Evolutionary conservation across 768 basidiomycete genomes (phyloP).

Genomic region (Scleroderma citrinum): DNA sequence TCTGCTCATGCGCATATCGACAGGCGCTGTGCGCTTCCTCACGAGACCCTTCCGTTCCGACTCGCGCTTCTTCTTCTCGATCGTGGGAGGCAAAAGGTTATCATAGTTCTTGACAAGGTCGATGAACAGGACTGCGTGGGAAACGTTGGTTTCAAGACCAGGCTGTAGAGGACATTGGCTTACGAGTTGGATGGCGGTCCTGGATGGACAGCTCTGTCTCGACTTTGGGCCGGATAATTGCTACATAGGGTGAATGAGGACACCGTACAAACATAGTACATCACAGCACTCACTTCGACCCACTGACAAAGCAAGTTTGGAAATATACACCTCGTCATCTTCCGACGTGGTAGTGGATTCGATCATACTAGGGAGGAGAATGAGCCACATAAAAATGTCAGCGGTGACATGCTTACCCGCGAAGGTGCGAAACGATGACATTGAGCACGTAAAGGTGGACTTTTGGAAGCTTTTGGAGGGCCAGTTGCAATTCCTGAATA

Average conservation of each 20-base stretch:
- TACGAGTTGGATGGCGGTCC: constrained; percentile 80
- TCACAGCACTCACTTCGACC: constrained; percentile 65
- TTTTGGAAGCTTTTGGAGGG: constrained; percentile 66
- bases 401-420: constrained; percentile 41
- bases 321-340: constrained; percentile 69
- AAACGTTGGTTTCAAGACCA: background rate
- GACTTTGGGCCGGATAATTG: constrained; percentile 72
- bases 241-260: constrained; percentile 31
- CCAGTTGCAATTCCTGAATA: constrained; percentile 52
- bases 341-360: constrained; percentile 66
- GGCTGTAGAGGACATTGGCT: background rate
- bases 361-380: constrained; percentile 48
- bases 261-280: background rate
- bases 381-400: background rate
- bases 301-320: constrained; percentile 83
- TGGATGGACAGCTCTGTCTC: constrained; percentile 87
- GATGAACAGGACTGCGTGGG: constrained; percentile 63
- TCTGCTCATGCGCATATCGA: constrained; percentile 86
- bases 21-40: constrained; percentile 79
- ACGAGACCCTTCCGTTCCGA: constrained; percentile 79
- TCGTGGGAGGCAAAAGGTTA: constrained; percentile 70
- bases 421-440: constrained; percentile 70
- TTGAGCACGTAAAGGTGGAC: constrained; percentile 81
- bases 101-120: constrained; percentile 77
- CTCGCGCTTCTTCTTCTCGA: constrained; percentile 81